Base-by-base conservation (phyloP, 306 rosid genomes). In the Prunus fruticosa region DNA sequence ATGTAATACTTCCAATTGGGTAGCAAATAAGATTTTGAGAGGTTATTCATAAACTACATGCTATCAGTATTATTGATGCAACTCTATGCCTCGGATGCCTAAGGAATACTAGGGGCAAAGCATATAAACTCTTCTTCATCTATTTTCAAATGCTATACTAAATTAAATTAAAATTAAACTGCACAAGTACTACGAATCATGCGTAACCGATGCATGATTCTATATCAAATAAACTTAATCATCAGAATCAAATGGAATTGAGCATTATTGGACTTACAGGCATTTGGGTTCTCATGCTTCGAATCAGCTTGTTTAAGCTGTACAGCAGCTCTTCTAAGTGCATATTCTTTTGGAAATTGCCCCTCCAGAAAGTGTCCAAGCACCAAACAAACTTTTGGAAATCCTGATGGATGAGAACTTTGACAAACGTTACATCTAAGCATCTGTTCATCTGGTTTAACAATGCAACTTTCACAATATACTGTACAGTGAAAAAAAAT, bases 301-400 rank as follows among this genome's bases (percentile, higher is more conserved):
- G 60, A 77, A 32, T 86, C 73, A 54, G 78, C 80, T 74, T 84
- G 79, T 57, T 74, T 64, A 25, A 75, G 86, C 81, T 80, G 90
- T 73, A 86, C 72, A 54, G 75, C 77, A 76, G 62, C 83, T 76
- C 83, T 86, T 76, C 92, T 82, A 50, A 50, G 75, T 27, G 81
- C 83, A 89, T 86, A 91, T 77, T 91, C 93, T 76, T 83, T 76
- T 1, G 93, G 90, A 82, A 93, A 86, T 69, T 61, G 84, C 79
- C 84, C 86, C 77, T 83, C 86, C 85, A 93, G 62, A 84, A 87
- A 91, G 51, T 81, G 82, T 75, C 78, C 84, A 69, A 93, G 84
- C 82, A 67, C 87, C 86, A 87, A 82, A 87, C 89, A 89, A 78
- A 93, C 96, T 82, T 86, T 93, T 22, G 91, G 96, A 83, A 76